phyloP scores from a whole-genome alignment of 2,329 filamentous ascomycete species.

The Aspergillus neoniger region DNA sequence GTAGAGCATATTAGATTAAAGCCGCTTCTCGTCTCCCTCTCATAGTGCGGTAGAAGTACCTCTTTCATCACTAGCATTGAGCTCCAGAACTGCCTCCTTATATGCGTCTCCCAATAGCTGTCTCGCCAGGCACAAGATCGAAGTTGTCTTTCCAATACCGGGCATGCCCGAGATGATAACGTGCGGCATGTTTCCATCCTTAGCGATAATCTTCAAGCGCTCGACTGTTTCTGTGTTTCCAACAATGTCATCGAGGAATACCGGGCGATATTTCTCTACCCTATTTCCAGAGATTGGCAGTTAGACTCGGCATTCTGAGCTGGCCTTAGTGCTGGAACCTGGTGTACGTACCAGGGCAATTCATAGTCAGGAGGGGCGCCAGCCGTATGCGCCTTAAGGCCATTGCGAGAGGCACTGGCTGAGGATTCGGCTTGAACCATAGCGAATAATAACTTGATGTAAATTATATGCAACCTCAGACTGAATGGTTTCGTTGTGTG shows the following conservation, averaged over 20 bases:
- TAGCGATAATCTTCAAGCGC: slow-evolving; percentile 94
- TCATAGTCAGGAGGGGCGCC: slow-evolving; percentile 50
- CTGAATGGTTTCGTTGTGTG: neutral
- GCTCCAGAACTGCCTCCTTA: slow-evolving; percentile 94
- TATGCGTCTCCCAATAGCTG: slow-evolving; percentile 90
- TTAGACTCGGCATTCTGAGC: slow-evolving; percentile 14
- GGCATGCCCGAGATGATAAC: slow-evolving; percentile 99
- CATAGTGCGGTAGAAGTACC: slow-evolving; percentile 51
- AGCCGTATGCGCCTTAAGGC: slow-evolving; percentile 41
- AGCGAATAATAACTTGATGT: slow-evolving; percentile 4
- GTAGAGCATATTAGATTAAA: slow-evolving; percentile 4
- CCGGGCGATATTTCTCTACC: slow-evolving; percentile 97
- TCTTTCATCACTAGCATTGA: slow-evolving; percentile 95
- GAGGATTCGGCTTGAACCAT: slow-evolving; percentile 53
- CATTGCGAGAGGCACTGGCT: slow-evolving; percentile 44
- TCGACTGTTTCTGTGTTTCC: slow-evolving; percentile 98
- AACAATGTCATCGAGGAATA: slow-evolving; percentile 94
- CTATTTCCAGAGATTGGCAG: slow-evolving; percentile 49
- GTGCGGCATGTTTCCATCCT: slow-evolving; percentile 98
- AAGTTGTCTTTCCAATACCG: slow-evolving; percentile 97
- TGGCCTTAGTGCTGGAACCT: neutral
- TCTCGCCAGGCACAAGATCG: slow-evolving; percentile 85
- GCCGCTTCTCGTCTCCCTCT: neutral
- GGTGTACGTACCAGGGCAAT: slow-evolving; percentile 48
- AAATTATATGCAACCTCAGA: neutral